Evolutionary conservation across 208 protist genomes (phyloP).

Genomic region (Acanthamoeba healyi): DNA sequence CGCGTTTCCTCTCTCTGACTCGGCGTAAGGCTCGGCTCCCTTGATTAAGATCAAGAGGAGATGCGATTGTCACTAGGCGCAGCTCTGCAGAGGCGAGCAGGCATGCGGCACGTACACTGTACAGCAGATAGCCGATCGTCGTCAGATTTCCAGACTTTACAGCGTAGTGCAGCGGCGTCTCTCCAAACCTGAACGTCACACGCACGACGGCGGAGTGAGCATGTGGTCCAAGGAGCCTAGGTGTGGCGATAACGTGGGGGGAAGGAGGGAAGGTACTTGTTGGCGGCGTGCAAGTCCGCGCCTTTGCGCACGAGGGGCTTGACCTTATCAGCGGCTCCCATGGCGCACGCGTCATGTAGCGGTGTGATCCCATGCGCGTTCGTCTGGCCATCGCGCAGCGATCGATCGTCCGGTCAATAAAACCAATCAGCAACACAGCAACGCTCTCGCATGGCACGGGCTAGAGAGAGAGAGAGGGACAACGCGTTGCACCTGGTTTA

Average conservation of each 20-base stretch:
- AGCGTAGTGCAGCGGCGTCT: constrained; percentile 54
- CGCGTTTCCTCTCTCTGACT: background rate
- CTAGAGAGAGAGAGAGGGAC: background rate
- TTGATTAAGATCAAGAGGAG: background rate
- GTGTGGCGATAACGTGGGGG: background rate
- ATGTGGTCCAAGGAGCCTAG: background rate
- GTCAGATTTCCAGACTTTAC: background rate
- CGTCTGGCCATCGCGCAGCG: background rate
- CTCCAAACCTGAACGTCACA: constrained; percentile 41
- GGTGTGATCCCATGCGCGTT: constrained; percentile 57
- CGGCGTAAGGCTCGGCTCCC: constrained; percentile 36
- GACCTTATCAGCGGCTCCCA: background rate
- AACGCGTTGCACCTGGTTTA: background rate
- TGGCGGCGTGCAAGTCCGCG: constrained; percentile 7
- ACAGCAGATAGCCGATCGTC: constrained; percentile 28
- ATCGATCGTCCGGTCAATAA: background rate
- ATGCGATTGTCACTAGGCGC: background rate
- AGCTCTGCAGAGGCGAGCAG: background rate
- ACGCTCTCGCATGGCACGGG: no score
- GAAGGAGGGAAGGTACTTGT: background rate
- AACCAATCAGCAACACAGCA: background rate
- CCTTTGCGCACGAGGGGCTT: constrained; percentile 20
- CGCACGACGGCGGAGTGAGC: background rate
- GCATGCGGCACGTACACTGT: background rate
- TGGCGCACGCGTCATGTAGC: constrained; percentile 53